phyloP scores from a whole-genome alignment of 495 filamentous ascomycete genomes.

The Friedmanniomyces simplex region DNA sequence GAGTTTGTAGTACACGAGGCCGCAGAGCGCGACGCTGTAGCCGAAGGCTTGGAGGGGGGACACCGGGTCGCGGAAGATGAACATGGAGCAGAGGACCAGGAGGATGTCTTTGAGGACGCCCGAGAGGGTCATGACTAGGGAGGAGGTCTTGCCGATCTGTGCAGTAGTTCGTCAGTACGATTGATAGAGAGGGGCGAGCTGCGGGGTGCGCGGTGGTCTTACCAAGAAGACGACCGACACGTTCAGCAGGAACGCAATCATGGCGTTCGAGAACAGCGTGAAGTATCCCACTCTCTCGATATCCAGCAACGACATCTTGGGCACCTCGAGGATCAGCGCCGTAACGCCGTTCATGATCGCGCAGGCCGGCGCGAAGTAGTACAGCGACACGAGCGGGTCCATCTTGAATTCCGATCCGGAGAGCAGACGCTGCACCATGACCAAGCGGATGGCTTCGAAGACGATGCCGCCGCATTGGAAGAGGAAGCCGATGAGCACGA shows the following conservation, averaged over 20 bases:
- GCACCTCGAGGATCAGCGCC: slow-evolving; percentile 68
- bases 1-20: slow-evolving; percentile 96
- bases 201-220: slow-evolving; percentile 31
- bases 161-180: neutral
- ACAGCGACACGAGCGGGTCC: slow-evolving; percentile 90
- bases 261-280: slow-evolving; percentile 68
- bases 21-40: slow-evolving; percentile 80
- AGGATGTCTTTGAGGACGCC: slow-evolving; percentile 98
- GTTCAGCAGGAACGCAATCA: slow-evolving; percentile 79
- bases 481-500: slow-evolving; percentile 75
- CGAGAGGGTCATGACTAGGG: slow-evolving; percentile 90
- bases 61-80: slow-evolving; percentile 79
- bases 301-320: slow-evolving; percentile 57
- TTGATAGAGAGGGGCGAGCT: neutral
- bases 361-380: slow-evolving; percentile 93
- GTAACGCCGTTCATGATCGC: slow-evolving; percentile 78
- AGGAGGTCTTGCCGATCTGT: slow-evolving; percentile 95
- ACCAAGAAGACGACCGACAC: slow-evolving; percentile 91
- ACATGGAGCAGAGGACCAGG: slow-evolving; percentile 78
- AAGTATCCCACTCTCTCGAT: slow-evolving; percentile 65
- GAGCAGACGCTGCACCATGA: slow-evolving; percentile 82
- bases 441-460: slow-evolving; percentile 84
- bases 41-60: slow-evolving; percentile 81
- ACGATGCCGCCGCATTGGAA: slow-evolving; percentile 75
- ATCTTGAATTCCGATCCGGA: slow-evolving; percentile 92